These are phyloP conservation scores for Phyllostachys edulis DNA, from an alignment of 176 grass and related monocot genomes.

Conservation along the genomic window DNA sequence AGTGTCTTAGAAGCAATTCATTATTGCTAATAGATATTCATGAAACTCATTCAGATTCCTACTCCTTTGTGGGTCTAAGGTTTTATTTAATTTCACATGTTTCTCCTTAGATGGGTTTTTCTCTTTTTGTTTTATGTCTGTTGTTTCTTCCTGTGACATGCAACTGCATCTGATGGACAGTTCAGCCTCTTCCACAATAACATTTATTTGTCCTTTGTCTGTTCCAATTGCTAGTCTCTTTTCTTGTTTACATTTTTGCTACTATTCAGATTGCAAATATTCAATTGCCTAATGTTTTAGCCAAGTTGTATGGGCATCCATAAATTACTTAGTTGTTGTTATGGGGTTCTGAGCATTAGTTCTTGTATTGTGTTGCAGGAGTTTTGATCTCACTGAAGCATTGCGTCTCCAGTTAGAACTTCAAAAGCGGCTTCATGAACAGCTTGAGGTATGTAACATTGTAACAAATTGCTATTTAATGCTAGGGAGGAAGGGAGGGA, in stretches of 20 bases:
- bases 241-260: not conserved
- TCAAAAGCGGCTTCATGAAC: constrained; percentile 97
- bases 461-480: constrained; percentile 7
- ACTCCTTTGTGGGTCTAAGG: not conserved
- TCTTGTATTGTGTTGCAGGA: constrained; percentile 53
- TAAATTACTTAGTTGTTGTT: constrained; percentile 15
- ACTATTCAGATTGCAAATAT: constrained; percentile 11
- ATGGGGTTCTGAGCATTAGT: constrained; percentile 19
- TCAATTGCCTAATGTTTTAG: not conserved
- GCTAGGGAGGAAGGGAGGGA: not conserved
- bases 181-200: not conserved
- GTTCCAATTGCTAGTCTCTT: not conserved
- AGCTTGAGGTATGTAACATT: constrained; percentile 71
- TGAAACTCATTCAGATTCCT: not conserved
- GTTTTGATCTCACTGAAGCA: constrained; percentile 83
- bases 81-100: not conserved
- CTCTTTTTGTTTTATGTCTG: not conserved
- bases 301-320: not conserved
- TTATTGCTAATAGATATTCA: constrained; percentile 2
- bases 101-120: not conserved
- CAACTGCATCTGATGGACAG: not conserved
- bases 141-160: not conserved
- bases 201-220: not conserved
- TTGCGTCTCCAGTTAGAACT: constrained; percentile 90
- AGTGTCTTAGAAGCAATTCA: not conserved